Conservation (phyloP, 441 rosid genomes). For the Adansonia grandidieri region DNA sequence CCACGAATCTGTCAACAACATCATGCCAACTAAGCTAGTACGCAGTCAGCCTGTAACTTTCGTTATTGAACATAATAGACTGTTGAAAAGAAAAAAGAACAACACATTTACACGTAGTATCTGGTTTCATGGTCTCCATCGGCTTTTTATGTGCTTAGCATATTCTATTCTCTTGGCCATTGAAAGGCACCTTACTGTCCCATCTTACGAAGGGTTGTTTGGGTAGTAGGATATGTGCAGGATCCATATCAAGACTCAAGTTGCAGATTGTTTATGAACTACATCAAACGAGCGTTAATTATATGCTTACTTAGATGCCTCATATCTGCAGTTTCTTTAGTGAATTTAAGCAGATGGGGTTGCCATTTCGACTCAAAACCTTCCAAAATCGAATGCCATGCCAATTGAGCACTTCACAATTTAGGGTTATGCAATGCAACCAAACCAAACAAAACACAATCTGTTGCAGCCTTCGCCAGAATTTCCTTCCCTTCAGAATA, state of each 20-base stretch:
- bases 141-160: neutral
- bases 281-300: neutral
- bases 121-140: constrained; percentile 33
- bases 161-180: constrained; percentile 3
- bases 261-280: neutral
- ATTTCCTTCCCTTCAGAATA: neutral
- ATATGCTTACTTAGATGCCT: neutral
- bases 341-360: neutral
- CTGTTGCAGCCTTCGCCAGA: constrained; percentile 8
- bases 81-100: constrained; percentile 24
- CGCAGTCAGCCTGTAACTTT: no score
- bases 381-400: neutral
- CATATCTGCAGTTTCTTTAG: neutral
- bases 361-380: neutral
- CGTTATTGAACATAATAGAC: constrained; percentile 14
- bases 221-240: neutral
- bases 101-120: constrained; percentile 23
- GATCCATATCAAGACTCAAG: neutral
- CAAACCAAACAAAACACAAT: neutral
- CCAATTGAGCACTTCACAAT: no score
- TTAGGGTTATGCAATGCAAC: neutral
- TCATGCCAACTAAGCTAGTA: no score
- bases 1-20: no score
- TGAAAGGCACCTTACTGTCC: constrained; percentile 15
- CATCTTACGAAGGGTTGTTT: constrained; percentile 5